Percentiles rank a stretch among this genome's conserved stretches.
Conservation (phyloP, 495 filamentous ascomycete species). For the Penicillium cosmopolitanum region DNA sequence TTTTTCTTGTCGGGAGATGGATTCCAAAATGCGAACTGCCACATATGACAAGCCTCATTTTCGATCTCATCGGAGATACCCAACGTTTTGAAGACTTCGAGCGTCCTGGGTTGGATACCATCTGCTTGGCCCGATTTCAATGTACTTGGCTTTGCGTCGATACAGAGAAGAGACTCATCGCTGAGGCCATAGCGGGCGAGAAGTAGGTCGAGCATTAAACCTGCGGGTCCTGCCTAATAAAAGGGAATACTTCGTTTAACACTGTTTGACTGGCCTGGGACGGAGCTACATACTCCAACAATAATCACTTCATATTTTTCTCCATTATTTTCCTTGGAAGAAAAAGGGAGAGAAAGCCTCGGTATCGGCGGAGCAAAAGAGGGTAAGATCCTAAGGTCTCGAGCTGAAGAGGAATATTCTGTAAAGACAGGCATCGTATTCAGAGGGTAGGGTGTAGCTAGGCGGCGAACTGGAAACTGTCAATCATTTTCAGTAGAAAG, state of each 20-base stretch:
- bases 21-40: constrained; percentile 49
- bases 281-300: constrained; percentile 27
- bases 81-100: constrained; percentile 63
- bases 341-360: constrained; percentile 29
- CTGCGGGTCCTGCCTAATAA: constrained; percentile 44
- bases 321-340: constrained; percentile 10
- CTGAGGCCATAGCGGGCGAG: constrained; percentile 52
- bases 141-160: constrained; percentile 47
- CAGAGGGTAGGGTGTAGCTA: background rate
- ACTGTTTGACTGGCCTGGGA: background rate
- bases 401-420: constrained; percentile 42
- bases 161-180: constrained; percentile 46
- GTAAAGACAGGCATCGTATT: constrained; percentile 50
- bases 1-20: constrained; percentile 48
- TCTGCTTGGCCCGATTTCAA: constrained; percentile 64
- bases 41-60: constrained; percentile 41
- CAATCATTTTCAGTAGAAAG: background rate
- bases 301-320: constrained; percentile 49
- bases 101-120: constrained; percentile 62
- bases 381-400: constrained; percentile 43
- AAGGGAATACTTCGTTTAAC: background rate
- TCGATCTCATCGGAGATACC: constrained; percentile 43
- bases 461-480: background rate
- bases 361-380: constrained; percentile 46
- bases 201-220: constrained; percentile 51